Conservation (phyloP, 805 yeast genomes). For the Yarrowia deformans region DNA sequence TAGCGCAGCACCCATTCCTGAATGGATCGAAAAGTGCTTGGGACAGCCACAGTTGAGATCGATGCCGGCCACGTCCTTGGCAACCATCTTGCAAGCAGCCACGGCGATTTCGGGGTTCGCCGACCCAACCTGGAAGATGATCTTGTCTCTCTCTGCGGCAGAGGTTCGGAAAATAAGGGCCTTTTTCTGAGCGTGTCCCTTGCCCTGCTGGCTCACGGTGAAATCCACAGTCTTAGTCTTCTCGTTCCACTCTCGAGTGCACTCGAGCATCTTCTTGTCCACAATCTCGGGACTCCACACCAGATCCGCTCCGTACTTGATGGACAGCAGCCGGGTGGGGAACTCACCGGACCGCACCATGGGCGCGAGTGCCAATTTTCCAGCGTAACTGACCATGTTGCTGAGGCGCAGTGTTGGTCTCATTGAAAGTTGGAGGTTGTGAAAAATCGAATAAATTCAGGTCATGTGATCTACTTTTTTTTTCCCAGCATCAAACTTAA, state of each 20-base stretch:
- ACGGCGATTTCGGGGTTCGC: slow-evolving; percentile 85
- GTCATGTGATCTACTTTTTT: slow-evolving; percentile 15
- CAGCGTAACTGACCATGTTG: slow-evolving; percentile 68
- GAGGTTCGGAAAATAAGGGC: slow-evolving; percentile 78
- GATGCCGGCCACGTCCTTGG: slow-evolving; percentile 87
- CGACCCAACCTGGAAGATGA: slow-evolving; percentile 92
- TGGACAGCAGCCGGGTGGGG: slow-evolving; percentile 82
- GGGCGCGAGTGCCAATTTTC: slow-evolving; percentile 88
- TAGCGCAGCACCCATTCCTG: slow-evolving; percentile 98
- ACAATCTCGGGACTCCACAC: slow-evolving; percentile 97
- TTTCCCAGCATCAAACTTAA: background rate
- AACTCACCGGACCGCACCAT: slow-evolving; percentile 95
- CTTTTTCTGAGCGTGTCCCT: slow-evolving; percentile 52
- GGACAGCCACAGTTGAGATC: slow-evolving; percentile 98
- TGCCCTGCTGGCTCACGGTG: slow-evolving; percentile 42
- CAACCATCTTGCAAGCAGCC: slow-evolving; percentile 81
- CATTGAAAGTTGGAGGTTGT: slow-evolving; percentile 8
- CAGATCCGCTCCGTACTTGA: slow-evolving; percentile 87
- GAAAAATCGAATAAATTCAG: background rate
- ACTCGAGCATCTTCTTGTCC: slow-evolving; percentile 79
- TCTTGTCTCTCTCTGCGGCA: slow-evolving; percentile 62
- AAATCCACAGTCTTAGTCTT: slow-evolving; percentile 50
- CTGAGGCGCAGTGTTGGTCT: slow-evolving; percentile 33
- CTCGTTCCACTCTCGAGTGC: slow-evolving; percentile 68
- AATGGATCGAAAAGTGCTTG: slow-evolving; percentile 89